Conservation (phyloP, 371 early-diverging fungal genomes). For the Mucor irregularis region DNA sequence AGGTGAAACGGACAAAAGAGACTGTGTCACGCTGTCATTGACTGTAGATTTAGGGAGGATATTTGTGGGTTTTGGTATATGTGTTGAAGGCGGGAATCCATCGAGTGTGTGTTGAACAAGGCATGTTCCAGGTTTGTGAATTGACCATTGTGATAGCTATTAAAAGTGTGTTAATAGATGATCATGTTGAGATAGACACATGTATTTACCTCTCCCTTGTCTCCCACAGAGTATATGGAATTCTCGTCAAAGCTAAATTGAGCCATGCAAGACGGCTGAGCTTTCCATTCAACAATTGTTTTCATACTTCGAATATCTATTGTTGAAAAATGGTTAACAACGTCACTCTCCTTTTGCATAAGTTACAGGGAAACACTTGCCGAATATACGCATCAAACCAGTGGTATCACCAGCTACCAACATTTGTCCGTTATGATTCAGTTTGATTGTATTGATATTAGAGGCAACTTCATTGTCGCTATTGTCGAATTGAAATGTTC, state of each 20-base stretch:
- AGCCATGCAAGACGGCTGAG: constrained; percentile 49
- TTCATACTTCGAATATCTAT: constrained; percentile 60
- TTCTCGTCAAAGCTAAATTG: constrained; percentile 73
- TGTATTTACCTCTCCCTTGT: constrained; percentile 41
- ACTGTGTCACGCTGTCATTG: constrained; percentile 38
- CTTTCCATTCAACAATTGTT: constrained; percentile 63
- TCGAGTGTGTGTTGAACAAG: constrained; percentile 27
- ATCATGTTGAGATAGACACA: background rate
- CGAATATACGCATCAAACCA: constrained; percentile 61
- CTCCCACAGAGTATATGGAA: constrained; percentile 57
- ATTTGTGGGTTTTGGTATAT: constrained; percentile 9
- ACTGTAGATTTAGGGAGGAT: constrained; percentile 17
- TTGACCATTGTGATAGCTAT: constrained; percentile 56
- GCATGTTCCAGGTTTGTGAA: constrained; percentile 53
- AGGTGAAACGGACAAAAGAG: constrained; percentile 33
- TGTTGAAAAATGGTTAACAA: background rate
- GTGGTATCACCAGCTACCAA: constrained; percentile 57
- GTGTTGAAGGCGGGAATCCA: constrained; percentile 47
- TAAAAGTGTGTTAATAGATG: background rate
- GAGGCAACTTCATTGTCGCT: constrained; percentile 22
- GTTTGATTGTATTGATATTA: constrained; percentile 55
- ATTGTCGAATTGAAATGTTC: constrained; percentile 26
- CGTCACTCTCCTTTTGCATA: background rate
- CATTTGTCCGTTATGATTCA: constrained; percentile 70
- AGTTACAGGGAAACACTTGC: constrained; percentile 23